Evolutionary conservation across 1,284 basidiomycete species (phyloP).

Genomic region (Cystobasidiaceae sp.): DNA sequence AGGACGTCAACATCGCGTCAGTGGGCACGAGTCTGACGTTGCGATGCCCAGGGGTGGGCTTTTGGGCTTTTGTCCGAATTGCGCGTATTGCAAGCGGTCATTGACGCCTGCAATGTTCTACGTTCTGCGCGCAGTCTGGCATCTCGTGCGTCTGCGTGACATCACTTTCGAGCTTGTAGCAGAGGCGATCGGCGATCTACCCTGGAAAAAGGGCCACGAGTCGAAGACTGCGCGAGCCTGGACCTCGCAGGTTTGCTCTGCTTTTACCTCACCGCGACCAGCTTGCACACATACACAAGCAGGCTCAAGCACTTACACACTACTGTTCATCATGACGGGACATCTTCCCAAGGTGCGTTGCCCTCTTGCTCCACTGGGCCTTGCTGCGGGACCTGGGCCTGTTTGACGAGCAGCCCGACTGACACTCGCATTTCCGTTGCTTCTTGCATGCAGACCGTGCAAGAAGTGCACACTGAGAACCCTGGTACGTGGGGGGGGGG

Average conservation of each 20-base stretch:
- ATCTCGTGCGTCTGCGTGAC: too few relatives aligned
- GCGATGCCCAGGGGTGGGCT: too few relatives aligned
- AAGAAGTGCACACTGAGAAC: constrained; percentile 16
- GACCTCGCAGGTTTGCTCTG: neutral
- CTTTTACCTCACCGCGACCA: neutral
- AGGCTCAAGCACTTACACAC: neutral
- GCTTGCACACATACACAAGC: neutral
- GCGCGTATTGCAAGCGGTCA: too few relatives aligned
- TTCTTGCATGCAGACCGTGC: neutral
- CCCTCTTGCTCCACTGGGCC: neutral
- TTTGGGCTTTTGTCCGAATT: too few relatives aligned
- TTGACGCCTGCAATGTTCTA: too few relatives aligned
- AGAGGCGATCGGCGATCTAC: neutral
- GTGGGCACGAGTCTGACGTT: too few relatives aligned
- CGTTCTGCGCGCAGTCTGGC: too few relatives aligned
- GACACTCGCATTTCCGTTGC: neutral
- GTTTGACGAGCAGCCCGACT: neutral
- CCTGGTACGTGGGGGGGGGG: constrained; percentile 5
- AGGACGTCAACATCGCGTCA: too few relatives aligned
- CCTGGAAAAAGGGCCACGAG: too few relatives aligned
- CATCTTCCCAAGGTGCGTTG: constrained; percentile 12
- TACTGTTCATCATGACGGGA: constrained; percentile 3
- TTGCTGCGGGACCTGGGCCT: neutral
- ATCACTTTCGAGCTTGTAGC: too few relatives aligned
- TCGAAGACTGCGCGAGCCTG: neutral